Conservation (phyloP, 2,329 filamentous ascomycete species). For the Xylaria sp. region DNA sequence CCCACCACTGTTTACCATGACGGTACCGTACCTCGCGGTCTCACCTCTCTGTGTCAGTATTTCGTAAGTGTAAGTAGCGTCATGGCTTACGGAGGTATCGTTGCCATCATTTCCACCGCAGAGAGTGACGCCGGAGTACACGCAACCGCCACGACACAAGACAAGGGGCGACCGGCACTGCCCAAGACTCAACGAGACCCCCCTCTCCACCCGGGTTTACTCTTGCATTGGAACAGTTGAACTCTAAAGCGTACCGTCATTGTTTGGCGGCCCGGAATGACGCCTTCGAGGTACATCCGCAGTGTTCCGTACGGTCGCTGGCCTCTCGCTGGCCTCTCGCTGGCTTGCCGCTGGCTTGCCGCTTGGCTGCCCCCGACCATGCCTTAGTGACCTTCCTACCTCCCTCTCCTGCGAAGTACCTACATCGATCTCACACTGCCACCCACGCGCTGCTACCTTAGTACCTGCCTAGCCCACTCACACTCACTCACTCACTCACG, state of each 20-base stretch:
- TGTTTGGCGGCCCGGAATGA: conserved; percentile 22
- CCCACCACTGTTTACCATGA: neutral
- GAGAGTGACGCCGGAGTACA: conserved; percentile 20
- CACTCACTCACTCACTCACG: neutral
- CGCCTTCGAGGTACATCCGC: conserved; percentile 7
- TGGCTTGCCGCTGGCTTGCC: neutral
- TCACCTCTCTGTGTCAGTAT: neutral
- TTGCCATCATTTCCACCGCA: too few relatives aligned
- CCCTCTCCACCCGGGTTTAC: conserved; percentile 6
- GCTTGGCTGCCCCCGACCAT: too few relatives aligned
- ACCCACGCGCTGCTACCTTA: conserved; percentile 5
- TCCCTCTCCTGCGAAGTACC: too few relatives aligned
- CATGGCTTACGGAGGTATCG: too few relatives aligned
- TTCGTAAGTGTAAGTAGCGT: conserved; percentile 17
- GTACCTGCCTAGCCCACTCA: too few relatives aligned
- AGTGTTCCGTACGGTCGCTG: too few relatives aligned
- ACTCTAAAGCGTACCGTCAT: conserved; percentile 10
- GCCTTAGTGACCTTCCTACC: too few relatives aligned
- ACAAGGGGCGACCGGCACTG: conserved; percentile 17
- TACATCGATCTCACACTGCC: conserved; percentile 16
- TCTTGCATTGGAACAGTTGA: conserved; percentile 10
- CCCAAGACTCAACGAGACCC: conserved; percentile 6
- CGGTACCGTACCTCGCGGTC: neutral
- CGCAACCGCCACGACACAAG: neutral
- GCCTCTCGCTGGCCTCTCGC: neutral